A percentile compares a stretch with the other conserved stretches of the same genome.
Evolutionary conservation across 2,329 filamentous ascomycete genomes (phyloP).

Genomic region (Colletotrichum cuscutae): DNA sequence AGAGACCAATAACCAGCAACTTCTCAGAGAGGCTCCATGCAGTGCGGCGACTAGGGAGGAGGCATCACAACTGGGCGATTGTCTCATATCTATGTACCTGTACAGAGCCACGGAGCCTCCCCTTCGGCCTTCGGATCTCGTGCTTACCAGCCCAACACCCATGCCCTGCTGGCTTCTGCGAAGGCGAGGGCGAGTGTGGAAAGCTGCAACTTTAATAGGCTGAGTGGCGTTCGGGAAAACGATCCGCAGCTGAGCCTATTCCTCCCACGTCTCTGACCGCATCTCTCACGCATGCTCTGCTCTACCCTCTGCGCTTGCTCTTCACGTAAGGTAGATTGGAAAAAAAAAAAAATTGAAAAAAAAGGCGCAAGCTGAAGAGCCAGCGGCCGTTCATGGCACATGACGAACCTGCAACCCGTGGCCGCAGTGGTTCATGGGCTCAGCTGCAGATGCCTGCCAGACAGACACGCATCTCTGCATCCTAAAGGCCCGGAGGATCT

Average conservation of each 20-base stretch:
- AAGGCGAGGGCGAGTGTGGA: background rate
- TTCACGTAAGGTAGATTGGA: background rate
- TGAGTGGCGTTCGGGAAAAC: background rate
- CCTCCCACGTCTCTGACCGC: slow-evolving; percentile 21
- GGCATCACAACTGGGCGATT: background rate
- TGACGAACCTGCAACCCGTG: background rate
- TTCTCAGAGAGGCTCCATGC: slow-evolving; percentile 3
- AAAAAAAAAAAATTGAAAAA: background rate
- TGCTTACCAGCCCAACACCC: background rate
- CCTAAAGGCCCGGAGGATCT: slow-evolving; percentile 15
- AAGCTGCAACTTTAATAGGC: slow-evolving; percentile 13
- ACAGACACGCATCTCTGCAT: slow-evolving; percentile 9
- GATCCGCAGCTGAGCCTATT: background rate
- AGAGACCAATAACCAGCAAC: slow-evolving; percentile 13
- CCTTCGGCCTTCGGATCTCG: background rate
- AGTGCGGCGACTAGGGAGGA: background rate
- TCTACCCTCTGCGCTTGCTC: background rate
- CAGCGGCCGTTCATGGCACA: background rate
- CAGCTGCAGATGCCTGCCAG: slow-evolving; percentile 24
- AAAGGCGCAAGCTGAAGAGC: background rate
- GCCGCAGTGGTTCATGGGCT: background rate
- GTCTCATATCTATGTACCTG: background rate
- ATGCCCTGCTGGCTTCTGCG: background rate
- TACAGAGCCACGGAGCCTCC: background rate
- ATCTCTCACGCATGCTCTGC: background rate